Conservation (phyloP, 805 yeast species). For the Starmerella tilneyi region DNA sequence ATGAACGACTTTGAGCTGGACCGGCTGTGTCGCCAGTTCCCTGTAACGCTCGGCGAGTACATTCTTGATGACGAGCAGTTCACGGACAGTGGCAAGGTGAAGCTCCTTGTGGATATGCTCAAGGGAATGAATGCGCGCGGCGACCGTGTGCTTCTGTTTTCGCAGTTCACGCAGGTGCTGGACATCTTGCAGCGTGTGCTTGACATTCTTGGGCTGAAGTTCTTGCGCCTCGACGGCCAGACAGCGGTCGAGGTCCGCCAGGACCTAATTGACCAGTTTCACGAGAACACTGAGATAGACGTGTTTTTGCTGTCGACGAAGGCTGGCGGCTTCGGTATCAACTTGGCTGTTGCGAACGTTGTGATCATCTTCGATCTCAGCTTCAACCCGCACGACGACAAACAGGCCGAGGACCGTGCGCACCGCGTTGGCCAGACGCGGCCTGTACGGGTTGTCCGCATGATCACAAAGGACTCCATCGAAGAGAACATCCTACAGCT, state of each 20-base stretch:
- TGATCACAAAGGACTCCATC: conserved; percentile 63
- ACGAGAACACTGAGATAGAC: conserved; percentile 70
- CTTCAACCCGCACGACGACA: conserved; percentile 96
- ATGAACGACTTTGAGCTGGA: conserved; percentile 89
- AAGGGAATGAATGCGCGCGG: conserved; percentile 40
- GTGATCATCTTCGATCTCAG: conserved; percentile 88
- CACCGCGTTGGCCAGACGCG: conserved; percentile 92
- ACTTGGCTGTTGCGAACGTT: conserved; percentile 85
- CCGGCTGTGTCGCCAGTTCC: conserved; percentile 60
- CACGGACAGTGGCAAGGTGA: conserved; percentile 67
- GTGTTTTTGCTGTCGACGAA: conserved; percentile 83
- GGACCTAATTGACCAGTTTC: conserved; percentile 77
- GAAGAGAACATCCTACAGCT: conserved; percentile 81
- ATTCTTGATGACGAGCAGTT: conserved; percentile 45
- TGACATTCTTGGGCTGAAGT: conserved; percentile 52
- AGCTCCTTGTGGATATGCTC: conserved; percentile 47
- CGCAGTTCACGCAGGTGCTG: conserved; percentile 83
- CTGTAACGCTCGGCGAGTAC: conserved; percentile 47
- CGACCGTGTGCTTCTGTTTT: conserved; percentile 69
- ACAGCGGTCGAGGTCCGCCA: conserved; percentile 92
- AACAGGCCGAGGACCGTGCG: conserved; percentile 97
- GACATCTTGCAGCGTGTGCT: conserved; percentile 77
- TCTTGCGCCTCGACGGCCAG: conserved; percentile 81
- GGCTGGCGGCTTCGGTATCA: conserved; percentile 98
- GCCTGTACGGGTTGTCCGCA: conserved; percentile 67